Evolutionary conservation across 345 rosid genomes (phyloP), one percentile per base, ranked within the genome.

Genomic region (Pugionium dolabratum): DNA sequence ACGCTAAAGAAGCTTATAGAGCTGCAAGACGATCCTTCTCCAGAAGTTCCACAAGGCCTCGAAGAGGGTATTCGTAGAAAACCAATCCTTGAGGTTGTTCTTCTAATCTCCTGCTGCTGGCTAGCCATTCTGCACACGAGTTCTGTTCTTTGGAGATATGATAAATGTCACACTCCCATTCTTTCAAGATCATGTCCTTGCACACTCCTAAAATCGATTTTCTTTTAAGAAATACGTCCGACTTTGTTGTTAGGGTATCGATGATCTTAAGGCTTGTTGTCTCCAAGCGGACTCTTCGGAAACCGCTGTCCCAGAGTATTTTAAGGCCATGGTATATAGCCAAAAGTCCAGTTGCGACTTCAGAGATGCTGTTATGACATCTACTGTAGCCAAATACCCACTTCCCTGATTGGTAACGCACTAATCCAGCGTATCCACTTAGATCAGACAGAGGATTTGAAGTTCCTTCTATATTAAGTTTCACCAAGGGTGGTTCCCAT

Each of bases 321-420:
- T 37, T 70, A 39, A 83, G 67, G 43, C 96, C 96, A 40, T 74
- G 64, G 62, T 71, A 75, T 3, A 86, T 39, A n/a, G 86, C 86
- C 72, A 81, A 69, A 39, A 88, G 68, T 54, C 74, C 86, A 0
- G 86, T 67, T 61, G 51, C 49, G 27, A 74, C 55, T 34, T 62
- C 56, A 8, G 43, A 18, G 41, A 60, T 33, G 27, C 41, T 33
- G 8, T 75, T 76, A 4, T 82, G 41, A 31, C 67, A 54, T 43
- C 71, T 51, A 40, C 41, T 59, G 77, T 77, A 86, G 7, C 91
- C 96, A 8, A 59, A 36, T 52, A 84, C 52, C 91, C 90, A 88
- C 43, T 75, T 75, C 36, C 88, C 90, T 8, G 75, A 70, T 31
- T 80, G 66, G 60, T 84, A 74, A 10, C 81, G 84, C 46, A 84